Conservation (phyloP, 495 filamentous ascomycete species). For the Xylaria telfairii region DNA sequence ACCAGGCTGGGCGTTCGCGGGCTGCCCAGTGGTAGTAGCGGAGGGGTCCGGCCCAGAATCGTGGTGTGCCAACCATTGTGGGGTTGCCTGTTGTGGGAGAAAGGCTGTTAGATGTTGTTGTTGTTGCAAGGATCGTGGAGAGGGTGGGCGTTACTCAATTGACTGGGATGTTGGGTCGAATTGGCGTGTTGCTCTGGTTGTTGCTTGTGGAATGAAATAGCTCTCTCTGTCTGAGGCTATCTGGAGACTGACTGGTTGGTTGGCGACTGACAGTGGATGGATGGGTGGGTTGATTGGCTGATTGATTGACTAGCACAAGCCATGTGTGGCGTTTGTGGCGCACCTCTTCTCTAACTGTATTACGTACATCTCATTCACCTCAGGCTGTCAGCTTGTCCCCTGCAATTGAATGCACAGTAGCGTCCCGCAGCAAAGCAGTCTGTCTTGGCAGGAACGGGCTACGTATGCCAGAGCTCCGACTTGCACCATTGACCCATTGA, state of each 20-base stretch:
- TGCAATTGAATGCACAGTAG: not conserved
- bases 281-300: not conserved
- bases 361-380: not conserved
- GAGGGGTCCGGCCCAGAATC: slow-evolving; percentile 82
- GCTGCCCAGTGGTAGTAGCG: slow-evolving; percentile 86
- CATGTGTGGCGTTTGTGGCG: slow-evolving; percentile 1
- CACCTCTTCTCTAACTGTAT: not conserved
- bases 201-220: not conserved
- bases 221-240: not conserved
- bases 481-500: slow-evolving; percentile 26
- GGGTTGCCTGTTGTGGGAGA: not conserved
- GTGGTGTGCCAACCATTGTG: slow-evolving; percentile 61
- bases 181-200: slow-evolving; percentile 7
- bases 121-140: not conserved
- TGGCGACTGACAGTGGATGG: no score
- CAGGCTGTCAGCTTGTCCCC: not conserved
- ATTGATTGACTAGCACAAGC: not conserved
- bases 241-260: not conserved
- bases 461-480: slow-evolving; percentile 41
- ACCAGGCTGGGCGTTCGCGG: slow-evolving; percentile 84
- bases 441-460: slow-evolving; percentile 43
- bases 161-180: slow-evolving; percentile 27
- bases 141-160: slow-evolving; percentile 26
- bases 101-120: not conserved
- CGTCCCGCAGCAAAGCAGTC: not conserved